Evolutionary conservation across 2,329 filamentous ascomycete genomes (phyloP).

Genomic region (Rhexocercosporidium sp.): DNA sequence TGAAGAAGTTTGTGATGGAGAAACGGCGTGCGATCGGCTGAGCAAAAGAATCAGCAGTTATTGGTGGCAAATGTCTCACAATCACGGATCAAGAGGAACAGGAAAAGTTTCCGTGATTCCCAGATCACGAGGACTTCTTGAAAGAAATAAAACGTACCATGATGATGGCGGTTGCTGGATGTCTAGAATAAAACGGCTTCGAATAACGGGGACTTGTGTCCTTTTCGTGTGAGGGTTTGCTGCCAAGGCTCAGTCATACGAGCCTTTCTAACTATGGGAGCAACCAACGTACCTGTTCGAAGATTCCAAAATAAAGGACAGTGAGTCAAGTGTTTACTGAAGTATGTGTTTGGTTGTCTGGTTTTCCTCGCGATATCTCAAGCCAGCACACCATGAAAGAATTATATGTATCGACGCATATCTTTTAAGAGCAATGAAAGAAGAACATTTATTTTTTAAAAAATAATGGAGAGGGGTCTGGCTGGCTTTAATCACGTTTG

Average conservation of each 20-base stretch:
- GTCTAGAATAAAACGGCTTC: neutral
- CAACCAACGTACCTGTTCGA: neutral
- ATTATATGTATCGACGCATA: neutral
- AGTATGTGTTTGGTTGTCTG: neutral
- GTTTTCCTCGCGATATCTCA: neutral
- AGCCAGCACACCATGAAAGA: neutral
- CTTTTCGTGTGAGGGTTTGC: neutral
- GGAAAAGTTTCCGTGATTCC: neutral
- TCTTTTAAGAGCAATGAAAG: neutral
- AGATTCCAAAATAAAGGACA: neutral
- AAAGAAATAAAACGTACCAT: too few relatives aligned
- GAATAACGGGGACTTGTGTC: neutral
- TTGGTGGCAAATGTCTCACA: conserved; percentile 19
- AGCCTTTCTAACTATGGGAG: neutral
- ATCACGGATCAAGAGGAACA: neutral
- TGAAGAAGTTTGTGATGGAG: conserved; percentile 58
- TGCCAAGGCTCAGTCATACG: neutral
- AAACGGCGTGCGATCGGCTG: conserved; percentile 54
- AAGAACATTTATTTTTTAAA: neutral
- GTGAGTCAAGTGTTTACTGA: neutral
- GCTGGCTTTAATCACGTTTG: neutral
- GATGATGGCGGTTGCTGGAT: neutral
- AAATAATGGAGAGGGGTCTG: neutral
- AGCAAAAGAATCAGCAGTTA: too few relatives aligned
- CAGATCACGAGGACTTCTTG: too few relatives aligned